These are phyloP conservation scores for Cornus kousa DNA, from an alignment of 148 eudicot genomes.

Conservation along the genomic window DNA sequence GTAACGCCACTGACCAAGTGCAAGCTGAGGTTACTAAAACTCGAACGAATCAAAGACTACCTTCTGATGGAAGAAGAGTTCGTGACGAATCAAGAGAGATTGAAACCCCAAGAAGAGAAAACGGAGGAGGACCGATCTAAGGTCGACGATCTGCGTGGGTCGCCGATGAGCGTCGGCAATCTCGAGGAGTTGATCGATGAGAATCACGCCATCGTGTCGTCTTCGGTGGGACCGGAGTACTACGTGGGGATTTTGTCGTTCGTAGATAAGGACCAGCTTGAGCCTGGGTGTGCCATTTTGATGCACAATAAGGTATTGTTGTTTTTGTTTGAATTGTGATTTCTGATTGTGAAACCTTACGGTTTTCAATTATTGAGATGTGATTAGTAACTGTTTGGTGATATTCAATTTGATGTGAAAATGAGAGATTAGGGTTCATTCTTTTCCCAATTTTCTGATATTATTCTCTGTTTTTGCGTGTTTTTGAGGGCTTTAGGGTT, in stretches of 20 bases:
- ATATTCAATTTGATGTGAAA: too few relatives aligned
- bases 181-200: slow-evolving; percentile 96
- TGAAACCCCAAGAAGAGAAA: slow-evolving; percentile 94
- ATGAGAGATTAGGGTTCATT: too few relatives aligned
- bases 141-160: slow-evolving; percentile 87
- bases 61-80: slow-evolving; percentile 92
- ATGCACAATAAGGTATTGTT: slow-evolving; percentile 89
- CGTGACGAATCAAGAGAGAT: slow-evolving; percentile 86
- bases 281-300: slow-evolving; percentile 89
- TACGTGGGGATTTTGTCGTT: slow-evolving; percentile 82
- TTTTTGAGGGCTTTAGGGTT: too few relatives aligned
- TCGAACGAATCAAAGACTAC: slow-evolving; percentile 82
- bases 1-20: slow-evolving; percentile 83
- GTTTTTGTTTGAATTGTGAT: slow-evolving; percentile 12
- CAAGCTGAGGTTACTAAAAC: slow-evolving; percentile 75
- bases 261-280: slow-evolving; percentile 95
- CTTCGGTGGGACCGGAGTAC: slow-evolving; percentile 94
- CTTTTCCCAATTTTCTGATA: too few relatives aligned
- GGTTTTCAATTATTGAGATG: too few relatives aligned
- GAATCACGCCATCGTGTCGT: slow-evolving; percentile 93
- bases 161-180: slow-evolving; percentile 97
- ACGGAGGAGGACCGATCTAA: slow-evolving; percentile 90
- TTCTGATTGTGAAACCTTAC: background rate
- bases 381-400: too few relatives aligned
- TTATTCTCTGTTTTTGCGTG: too few relatives aligned